Evolutionary conservation across 192 early-diverging fungal species (phyloP), one percentile per base, ranked within the genome.

Genomic region (Umbelopsis isabellina): DNA sequence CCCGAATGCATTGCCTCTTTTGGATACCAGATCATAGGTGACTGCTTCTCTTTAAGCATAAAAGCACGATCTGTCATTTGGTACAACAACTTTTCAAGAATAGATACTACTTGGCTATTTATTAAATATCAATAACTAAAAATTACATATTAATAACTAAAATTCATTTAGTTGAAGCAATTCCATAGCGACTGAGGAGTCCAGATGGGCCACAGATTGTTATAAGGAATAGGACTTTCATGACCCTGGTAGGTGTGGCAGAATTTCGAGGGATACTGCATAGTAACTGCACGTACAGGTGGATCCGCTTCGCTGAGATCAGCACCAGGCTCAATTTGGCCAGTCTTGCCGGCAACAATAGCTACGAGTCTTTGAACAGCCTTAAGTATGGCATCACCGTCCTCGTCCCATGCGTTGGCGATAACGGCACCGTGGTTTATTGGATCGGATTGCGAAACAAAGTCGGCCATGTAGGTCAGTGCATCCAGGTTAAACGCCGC

Each of bases 151-250:
- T n/a, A n/a, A n/a, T n/a, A n/a, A n/a, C n/a, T 37, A 37, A 37
- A 6, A 10, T 10, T 6, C 5, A 41, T 41, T 41, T 6, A 41
- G 10, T 6, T 41, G 37, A 41, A 41, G 37, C 37, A 41, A n/a
- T 61, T n/a, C 55, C 55, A 61, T 7, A 61, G 30, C 1, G 16
- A 3, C 37, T 18, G 30, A 37, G 55, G 55, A 16, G 55, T 61
- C 55, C 55, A 61, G 13, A 61, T 30, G 37, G 55, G 55, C 55
- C 55, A 61, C 27, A 61, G 55, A 13, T 61, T 61, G 16, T 35
- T 25, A 16, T 61, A 61, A 61, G 55, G 55, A 30, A 61, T 30
- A 37, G 18, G 37, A 11, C 33, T 61, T 30, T 61, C 33, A 30
- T 30, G 27, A 35, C 11, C 55, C 11, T 27, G 5, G 55, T 35